Evolutionary conservation across 768 basidiomycete genomes (phyloP).

Genomic region (Psilocybe cyanescens): DNA sequence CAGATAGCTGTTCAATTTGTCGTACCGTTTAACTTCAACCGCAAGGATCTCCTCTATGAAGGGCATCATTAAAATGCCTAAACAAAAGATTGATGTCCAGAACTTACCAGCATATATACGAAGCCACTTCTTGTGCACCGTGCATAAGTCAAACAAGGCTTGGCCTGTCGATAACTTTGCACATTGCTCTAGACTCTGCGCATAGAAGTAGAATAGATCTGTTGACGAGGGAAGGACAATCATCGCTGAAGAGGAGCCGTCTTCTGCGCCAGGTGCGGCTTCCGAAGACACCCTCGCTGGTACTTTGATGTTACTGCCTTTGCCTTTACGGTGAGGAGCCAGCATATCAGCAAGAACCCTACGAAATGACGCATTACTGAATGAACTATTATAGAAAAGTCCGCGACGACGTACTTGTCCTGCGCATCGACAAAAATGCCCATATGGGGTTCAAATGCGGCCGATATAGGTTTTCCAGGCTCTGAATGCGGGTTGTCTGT

Average conservation of each 20-base stretch:
- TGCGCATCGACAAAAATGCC: conserved; percentile 94
- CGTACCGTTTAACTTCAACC: conserved; percentile 71
- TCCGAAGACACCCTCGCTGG: conserved; percentile 51
- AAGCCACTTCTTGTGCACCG: conserved; percentile 92
- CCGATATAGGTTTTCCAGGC: conserved; percentile 73
- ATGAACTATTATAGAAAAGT: not conserved
- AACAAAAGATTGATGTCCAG: conserved; percentile 1
- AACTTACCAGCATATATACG: conserved; percentile 85
- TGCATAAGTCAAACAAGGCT: conserved; percentile 79
- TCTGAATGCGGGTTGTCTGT: conserved; percentile 53
- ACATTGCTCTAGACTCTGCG: conserved; percentile 93
- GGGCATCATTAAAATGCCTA: conserved; percentile 5
- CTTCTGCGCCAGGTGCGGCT: conserved; percentile 26
- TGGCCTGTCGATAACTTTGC: conserved; percentile 87
- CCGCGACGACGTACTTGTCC: conserved; percentile 68
- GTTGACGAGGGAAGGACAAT: conserved; percentile 91
- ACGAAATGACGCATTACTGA: conserved; percentile 1
- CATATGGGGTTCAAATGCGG: conserved; percentile 94
- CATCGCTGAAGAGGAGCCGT: conserved; percentile 51
- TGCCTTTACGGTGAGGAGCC: conserved; percentile 68
- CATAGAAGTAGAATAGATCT: conserved; percentile 97
- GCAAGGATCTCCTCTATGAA: conserved; percentile 83
- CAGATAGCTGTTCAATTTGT: not conserved
- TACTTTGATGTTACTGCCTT: conserved; percentile 43
- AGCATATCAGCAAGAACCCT: conserved; percentile 94